These are phyloP conservation scores for Coemansia sp. DNA, from an alignment of 371 early-diverging fungal species.

Conservation along the genomic window DNA sequence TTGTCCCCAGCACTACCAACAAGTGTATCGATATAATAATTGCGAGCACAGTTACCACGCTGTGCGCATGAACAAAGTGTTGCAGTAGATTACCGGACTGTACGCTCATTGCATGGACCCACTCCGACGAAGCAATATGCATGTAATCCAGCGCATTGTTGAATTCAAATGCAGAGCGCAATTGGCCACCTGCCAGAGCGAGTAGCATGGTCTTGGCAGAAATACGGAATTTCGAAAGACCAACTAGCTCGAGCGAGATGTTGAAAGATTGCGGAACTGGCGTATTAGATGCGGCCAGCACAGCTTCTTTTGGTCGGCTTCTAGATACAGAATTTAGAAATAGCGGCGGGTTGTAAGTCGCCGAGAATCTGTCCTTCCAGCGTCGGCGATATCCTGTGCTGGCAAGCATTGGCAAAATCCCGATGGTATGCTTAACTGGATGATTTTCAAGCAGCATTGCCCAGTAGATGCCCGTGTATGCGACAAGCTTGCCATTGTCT, in stretches of 20 bases:
- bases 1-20: background rate
- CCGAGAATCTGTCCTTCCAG: background rate
- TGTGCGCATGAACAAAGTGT: background rate
- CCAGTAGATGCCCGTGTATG: background rate
- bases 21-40: background rate
- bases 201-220: background rate
- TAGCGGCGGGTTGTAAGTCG: constrained; percentile 2
- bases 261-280: background rate
- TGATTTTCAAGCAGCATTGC: constrained; percentile 6
- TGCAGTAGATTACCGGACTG: background rate
- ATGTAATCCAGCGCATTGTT: background rate
- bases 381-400: background rate
- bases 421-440: background rate
- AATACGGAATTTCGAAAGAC: background rate
- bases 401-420: background rate
- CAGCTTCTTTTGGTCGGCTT: background rate
- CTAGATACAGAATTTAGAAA: background rate
- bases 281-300: background rate
- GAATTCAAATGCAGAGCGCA: background rate
- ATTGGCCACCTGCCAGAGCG: background rate
- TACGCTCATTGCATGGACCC: background rate
- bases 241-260: background rate
- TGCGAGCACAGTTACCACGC: background rate
- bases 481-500: constrained; percentile 4
- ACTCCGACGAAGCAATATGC: background rate